Percentiles rank a stretch among this genome's conserved stretches.
These are phyloP conservation scores for Mesotaenium endlicherianum DNA, from an alignment of 139 green algal genomes.

Conservation along the genomic window DNA sequence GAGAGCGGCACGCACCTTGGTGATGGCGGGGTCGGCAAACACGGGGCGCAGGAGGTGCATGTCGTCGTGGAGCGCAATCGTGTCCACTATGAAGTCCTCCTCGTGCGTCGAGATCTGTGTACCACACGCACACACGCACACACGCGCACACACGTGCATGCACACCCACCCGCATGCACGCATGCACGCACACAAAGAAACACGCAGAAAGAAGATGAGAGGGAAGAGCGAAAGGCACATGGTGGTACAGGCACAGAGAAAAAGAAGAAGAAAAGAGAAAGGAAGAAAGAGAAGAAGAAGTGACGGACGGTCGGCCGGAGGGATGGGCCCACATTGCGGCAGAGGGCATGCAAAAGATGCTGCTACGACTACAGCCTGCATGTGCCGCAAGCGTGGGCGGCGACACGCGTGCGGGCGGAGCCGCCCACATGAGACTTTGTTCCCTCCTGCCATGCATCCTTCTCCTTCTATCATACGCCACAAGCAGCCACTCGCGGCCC, in stretches of 20 bases:
- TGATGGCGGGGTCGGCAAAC: constrained; percentile 28
- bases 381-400: too few relatives aligned
- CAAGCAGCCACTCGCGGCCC: too few relatives aligned
- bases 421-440: too few relatives aligned
- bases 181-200: neutral
- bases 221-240: neutral
- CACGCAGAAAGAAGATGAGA: neutral
- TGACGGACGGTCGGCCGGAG: neutral
- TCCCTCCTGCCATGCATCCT: too few relatives aligned
- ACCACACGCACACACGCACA: neutral
- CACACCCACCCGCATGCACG: neutral
- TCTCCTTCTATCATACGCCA: too few relatives aligned
- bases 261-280: neutral
- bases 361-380: too few relatives aligned
- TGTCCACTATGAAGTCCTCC: neutral
- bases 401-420: too few relatives aligned
- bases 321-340: too few relatives aligned
- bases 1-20: constrained; percentile 22
- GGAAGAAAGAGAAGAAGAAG: neutral
- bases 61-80: constrained; percentile 38
- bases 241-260: neutral
- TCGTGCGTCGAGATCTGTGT: neutral
- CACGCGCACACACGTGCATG: neutral
- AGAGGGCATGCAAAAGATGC: too few relatives aligned
- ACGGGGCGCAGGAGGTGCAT: constrained; percentile 20